Conservation (phyloP, 768 basidiomycete genomes). For the Pholiota microspora region DNA sequence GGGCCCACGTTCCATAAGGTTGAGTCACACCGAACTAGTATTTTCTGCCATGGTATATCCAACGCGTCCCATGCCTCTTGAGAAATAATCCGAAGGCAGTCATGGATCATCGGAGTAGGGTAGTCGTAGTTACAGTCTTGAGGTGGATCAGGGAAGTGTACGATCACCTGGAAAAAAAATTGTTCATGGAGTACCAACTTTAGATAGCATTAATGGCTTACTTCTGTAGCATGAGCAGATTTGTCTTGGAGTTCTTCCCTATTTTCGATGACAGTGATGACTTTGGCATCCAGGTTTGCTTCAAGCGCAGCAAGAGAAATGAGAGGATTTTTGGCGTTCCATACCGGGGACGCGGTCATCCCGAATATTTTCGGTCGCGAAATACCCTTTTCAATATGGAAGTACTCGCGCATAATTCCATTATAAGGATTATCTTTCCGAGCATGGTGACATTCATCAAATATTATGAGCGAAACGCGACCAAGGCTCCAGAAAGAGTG, state of each 20-base stretch:
- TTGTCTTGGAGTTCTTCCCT: conserved; percentile 60
- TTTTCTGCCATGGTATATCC: conserved; percentile 54
- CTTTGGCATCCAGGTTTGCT: conserved; percentile 67
- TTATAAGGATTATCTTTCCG: conserved; percentile 77
- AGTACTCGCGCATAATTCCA: conserved; percentile 70
- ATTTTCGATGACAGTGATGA: conserved; percentile 73
- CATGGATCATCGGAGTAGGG: conserved; percentile 44
- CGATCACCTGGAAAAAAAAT: conserved; percentile 43
- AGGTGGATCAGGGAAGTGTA: conserved; percentile 54
- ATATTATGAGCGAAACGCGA: conserved; percentile 67
- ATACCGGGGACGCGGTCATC: conserved; percentile 90
- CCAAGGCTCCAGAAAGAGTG: conserved; percentile 81
- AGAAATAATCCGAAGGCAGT: conserved; percentile 34
- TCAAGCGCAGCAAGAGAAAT: conserved; percentile 66
- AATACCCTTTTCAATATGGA: conserved; percentile 35
- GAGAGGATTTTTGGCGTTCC: conserved; percentile 69
- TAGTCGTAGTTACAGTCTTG: conserved; percentile 46
- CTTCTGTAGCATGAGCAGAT: conserved; percentile 68
- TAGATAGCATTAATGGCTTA: conserved; percentile 22
- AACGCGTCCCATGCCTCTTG: conserved; percentile 48
- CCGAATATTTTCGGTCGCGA: conserved; percentile 85
- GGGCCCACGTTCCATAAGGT: conserved; percentile 67
- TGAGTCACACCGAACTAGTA: conserved; percentile 60
- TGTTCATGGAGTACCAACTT: background rate
- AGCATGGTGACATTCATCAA: conserved; percentile 83